Conservation (phyloP, 768 basidiomycete species). For the Kwoniella dendrophila region DNA sequence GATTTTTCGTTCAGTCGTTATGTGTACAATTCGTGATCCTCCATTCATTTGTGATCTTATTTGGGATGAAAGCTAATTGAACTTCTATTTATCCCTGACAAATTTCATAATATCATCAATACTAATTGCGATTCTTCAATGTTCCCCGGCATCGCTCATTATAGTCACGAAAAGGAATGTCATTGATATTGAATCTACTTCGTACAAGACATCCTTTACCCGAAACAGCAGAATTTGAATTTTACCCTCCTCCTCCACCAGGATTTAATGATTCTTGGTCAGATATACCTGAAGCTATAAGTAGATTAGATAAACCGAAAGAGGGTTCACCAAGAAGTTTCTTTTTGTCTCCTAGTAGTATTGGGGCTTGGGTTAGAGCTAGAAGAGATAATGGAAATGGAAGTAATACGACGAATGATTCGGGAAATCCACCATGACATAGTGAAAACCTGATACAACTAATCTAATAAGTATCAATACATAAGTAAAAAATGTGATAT, state of each 20-base stretch:
- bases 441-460: background rate
- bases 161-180: constrained; percentile 64
- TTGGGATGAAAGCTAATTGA: background rate
- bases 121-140: no score
- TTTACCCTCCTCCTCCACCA: constrained; percentile 44
- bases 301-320: constrained; percentile 6
- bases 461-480: no score
- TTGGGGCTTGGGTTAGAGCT: constrained; percentile 25
- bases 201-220: constrained; percentile 73
- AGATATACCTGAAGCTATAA: constrained; percentile 18
- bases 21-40: constrained; percentile 14
- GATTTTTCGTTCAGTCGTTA: constrained; percentile 4
- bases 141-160: background rate
- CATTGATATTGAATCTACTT: constrained; percentile 73
- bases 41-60: background rate
- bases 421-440: background rate
- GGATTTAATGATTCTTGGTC: constrained; percentile 35
- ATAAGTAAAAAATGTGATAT: no score
- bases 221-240: constrained; percentile 48
- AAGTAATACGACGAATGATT: background rate
- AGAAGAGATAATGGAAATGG: constrained; percentile 17
- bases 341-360: constrained; percentile 26
- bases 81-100: background rate
- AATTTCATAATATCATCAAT: background rate
- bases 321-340: constrained; percentile 26